Conservation (phyloP, 345 rosid genomes). For the Gossypium rotundifolium region DNA sequence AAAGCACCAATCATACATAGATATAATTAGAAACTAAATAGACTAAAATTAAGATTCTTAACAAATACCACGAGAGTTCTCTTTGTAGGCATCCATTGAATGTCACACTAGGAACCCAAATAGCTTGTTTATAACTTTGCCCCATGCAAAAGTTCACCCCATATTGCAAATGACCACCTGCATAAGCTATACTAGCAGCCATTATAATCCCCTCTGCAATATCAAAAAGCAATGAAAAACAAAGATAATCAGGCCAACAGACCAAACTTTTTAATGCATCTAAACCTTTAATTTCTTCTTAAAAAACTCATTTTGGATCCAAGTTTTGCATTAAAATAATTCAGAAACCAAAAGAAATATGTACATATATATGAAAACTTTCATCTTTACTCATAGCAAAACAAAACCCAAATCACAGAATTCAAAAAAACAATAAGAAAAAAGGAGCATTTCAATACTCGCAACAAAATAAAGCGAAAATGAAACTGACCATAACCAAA, state of each 20-base stretch:
- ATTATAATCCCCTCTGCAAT: conserved; percentile 33
- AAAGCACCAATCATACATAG: background rate
- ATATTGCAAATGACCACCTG: conserved; percentile 33
- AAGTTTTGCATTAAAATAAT: background rate
- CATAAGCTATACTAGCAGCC: conserved; percentile 50
- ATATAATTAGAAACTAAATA: background rate
- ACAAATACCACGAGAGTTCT: conserved; percentile 55
- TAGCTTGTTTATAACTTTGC: conserved; percentile 30
- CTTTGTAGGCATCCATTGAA: conserved; percentile 41
- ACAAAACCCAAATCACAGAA: conserved; percentile 4
- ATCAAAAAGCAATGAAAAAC: background rate
- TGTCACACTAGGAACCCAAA: conserved; percentile 32
- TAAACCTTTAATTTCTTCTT: background rate
- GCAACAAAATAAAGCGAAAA: background rate
- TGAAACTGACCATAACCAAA: background rate
- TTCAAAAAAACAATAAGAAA: background rate
- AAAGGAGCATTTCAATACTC: background rate
- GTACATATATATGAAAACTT: no score
- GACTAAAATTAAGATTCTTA: background rate
- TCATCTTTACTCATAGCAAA: background rate
- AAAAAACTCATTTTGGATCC: background rate
- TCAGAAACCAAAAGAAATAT: background rate
- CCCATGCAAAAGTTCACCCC: conserved; percentile 25
- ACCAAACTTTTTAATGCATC: background rate
- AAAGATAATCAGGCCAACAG: background rate